Percentiles rank a stretch among this genome's conserved stretches.
phyloP scores from a whole-genome alignment of 192 early-diverging fungal species.

The Lobosporangium transversale region DNA sequence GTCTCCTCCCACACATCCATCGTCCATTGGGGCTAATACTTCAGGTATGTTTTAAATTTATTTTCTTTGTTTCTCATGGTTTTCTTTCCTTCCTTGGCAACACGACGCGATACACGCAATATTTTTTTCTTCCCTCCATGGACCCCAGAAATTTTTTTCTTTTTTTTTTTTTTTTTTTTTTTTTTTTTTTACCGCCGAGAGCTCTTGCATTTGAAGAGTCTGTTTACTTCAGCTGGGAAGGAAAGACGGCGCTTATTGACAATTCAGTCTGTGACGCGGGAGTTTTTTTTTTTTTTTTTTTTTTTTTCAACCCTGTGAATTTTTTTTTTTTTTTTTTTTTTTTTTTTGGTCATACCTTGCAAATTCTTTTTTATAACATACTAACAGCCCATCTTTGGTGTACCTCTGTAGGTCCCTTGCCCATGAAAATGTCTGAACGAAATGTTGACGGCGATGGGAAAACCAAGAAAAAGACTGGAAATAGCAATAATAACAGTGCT shows the following conservation, averaged over 20 bases:
- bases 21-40: constrained; percentile 8
- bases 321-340: background rate
- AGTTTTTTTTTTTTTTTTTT: constrained; percentile 17
- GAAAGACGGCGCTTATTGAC: constrained; percentile 9
- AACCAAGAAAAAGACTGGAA: constrained; percentile 6
- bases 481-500: background rate
- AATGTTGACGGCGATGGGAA: constrained; percentile 9
- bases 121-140: background rate
- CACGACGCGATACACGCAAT: too few relatives aligned
- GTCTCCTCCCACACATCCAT: constrained; percentile 1
- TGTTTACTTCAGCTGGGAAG: constrained; percentile 21
- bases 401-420: background rate
- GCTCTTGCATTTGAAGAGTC: background rate
- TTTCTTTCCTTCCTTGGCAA: background rate
- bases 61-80: background rate
- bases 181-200: constrained; percentile 3
- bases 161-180: background rate
- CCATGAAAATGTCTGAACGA: constrained; percentile 22
- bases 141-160: background rate
- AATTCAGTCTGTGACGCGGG: background rate
- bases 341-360: background rate
- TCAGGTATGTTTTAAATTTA: constrained; percentile 18
- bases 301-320: background rate
- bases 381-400: too few relatives aligned
- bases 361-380: too few relatives aligned